Evolutionary conservation across 225 moss, liverwort and hornwort genomes (phyloP).

Genomic region (Anthoceros angustus): DNA sequence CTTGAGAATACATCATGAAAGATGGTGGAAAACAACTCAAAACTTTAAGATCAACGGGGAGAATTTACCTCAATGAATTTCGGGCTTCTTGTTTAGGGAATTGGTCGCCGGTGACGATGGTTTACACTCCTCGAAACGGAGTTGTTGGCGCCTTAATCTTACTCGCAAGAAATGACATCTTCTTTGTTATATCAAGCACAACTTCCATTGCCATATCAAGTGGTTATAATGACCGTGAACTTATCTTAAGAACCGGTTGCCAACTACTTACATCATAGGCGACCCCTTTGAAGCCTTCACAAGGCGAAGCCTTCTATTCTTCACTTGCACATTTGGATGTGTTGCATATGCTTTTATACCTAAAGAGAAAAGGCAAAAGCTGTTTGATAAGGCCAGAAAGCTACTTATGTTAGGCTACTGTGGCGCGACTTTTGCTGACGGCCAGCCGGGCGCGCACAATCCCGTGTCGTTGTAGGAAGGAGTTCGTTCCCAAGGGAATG

Average conservation of each 20-base stretch:
- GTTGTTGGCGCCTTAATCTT: not conserved
- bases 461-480: no score
- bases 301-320: not conserved
- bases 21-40: not conserved
- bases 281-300: not conserved
- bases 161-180: no score
- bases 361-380: no score
- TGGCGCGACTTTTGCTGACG: no score
- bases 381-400: no score
- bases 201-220: not conserved
- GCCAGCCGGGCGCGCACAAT: no score
- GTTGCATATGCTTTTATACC: no score
- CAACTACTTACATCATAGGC: not conserved
- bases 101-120: not conserved
- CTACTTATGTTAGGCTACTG: no score
- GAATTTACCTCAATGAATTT: not conserved
- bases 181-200: not conserved
- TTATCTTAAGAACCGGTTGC: not conserved
- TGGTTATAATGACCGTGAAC: not conserved
- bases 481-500: no score
- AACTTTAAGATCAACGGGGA: not conserved
- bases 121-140: not conserved
- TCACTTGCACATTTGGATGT: no score
- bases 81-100: not conserved
- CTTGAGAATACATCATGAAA: not conserved